These are phyloP conservation scores for Fusarium anguioides DNA, from an alignment of 2,329 filamentous ascomycete genomes.

Conservation along the genomic window DNA sequence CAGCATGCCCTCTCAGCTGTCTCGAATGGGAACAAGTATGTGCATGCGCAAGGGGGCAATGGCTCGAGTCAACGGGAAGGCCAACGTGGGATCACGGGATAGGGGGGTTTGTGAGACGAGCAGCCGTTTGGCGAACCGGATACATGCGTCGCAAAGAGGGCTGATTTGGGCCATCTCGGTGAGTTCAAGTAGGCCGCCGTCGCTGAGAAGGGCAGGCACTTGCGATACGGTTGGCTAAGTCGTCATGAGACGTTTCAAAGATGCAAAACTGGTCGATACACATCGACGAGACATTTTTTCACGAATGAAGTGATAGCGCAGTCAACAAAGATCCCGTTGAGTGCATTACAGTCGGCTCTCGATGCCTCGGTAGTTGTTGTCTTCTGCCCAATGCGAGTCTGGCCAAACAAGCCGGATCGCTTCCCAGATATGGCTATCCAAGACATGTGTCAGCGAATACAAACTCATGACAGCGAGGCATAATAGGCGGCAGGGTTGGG, in stretches of 20 bases:
- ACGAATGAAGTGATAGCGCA: conserved; percentile 5
- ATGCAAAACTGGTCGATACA: conserved; percentile 26
- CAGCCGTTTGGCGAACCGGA: conserved; percentile 36
- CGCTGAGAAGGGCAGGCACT: neutral
- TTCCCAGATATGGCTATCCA: conserved; percentile 87
- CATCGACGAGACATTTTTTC: conserved; percentile 27
- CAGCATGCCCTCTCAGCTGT: conserved; percentile 12
- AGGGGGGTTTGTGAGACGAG: conserved; percentile 34
- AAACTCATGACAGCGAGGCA: conserved; percentile 29
- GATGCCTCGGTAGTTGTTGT: conserved; percentile 73
- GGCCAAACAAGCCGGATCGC: conserved; percentile 93
- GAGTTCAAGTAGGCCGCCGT: neutral
- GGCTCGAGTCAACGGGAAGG: conserved; percentile 15
- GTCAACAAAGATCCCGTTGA: neutral
- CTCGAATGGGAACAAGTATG: conserved; percentile 29
- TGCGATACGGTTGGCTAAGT: conserved; percentile 14
- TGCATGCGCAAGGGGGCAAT: conserved; percentile 20
- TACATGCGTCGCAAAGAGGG: conserved; percentile 46
- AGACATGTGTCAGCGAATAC: conserved; percentile 48
- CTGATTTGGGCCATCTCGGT: conserved; percentile 43
- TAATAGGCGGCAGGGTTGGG: conserved; percentile 30
- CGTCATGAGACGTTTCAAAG: conserved; percentile 37
- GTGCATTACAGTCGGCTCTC: conserved; percentile 79
- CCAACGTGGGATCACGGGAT: conserved; percentile 41
- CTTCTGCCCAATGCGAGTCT: conserved; percentile 83